Evolutionary conservation across 2,329 filamentous ascomycete species (phyloP).

Genomic region (Alternaria arbusti): DNA sequence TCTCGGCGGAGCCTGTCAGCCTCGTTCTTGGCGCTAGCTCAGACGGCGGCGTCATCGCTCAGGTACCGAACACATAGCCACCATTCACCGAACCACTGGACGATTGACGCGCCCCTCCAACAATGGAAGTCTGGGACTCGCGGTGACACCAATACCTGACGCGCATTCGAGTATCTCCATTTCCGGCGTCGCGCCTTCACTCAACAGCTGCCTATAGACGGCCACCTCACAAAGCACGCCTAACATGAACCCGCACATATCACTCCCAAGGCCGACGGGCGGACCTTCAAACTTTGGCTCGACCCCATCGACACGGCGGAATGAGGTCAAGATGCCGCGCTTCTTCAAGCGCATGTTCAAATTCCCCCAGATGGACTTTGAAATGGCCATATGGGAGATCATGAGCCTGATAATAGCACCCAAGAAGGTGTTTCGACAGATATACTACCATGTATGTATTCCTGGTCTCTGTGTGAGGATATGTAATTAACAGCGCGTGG

Average conservation of each 20-base stretch:
- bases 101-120: conserved; percentile 1
- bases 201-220: background rate
- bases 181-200: background rate
- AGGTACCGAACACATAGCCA: conserved; percentile 18
- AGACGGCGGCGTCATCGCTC: conserved; percentile 25
- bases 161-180: background rate
- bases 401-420: conserved; percentile 70
- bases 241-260: conserved; percentile 66
- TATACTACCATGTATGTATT: conserved; percentile 68
- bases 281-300: conserved; percentile 60
- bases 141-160: conserved; percentile 9
- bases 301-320: conserved; percentile 56
- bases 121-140: conserved; percentile 7
- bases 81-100: background rate
- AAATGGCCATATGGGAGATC: conserved; percentile 77
- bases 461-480: background rate
- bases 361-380: conserved; percentile 76
- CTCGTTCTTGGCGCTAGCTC: conserved; percentile 20
- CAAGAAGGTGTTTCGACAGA: conserved; percentile 73
- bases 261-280: conserved; percentile 64
- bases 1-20: conserved; percentile 7
- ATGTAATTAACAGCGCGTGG: conserved; percentile 41
- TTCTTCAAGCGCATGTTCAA: conserved; percentile 75
- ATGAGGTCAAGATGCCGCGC: conserved; percentile 66
- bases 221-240: conserved; percentile 4